Conservation (phyloP, 805 yeast species). For the Sugiyamaella valdiviana region DNA sequence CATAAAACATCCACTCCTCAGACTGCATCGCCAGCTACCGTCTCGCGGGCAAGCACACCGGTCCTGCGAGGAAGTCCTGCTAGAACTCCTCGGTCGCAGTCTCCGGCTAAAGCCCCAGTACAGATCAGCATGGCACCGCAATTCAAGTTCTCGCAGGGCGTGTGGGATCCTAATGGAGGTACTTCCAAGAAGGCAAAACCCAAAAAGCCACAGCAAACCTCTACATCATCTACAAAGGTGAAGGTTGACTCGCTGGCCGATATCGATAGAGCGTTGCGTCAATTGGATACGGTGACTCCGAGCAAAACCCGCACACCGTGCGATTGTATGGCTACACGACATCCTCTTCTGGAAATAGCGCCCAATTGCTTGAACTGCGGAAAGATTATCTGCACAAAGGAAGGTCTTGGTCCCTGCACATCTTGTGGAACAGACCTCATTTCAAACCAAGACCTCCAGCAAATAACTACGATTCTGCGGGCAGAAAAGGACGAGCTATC, state of each 20-base stretch:
- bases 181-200: slow-evolving; percentile 3
- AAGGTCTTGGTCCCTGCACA: slow-evolving; percentile 87
- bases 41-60: background rate
- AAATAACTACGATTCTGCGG: slow-evolving; percentile 48
- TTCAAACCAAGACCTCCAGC: slow-evolving; percentile 51
- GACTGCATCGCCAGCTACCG: background rate
- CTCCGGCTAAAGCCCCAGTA: background rate
- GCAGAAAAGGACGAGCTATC: slow-evolving; percentile 45
- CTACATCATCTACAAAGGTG: slow-evolving; percentile 27
- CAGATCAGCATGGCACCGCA: slow-evolving; percentile 1
- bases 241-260: slow-evolving; percentile 52
- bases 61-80: background rate
- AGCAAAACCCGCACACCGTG: slow-evolving; percentile 42
- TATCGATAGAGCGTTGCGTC: slow-evolving; percentile 54
- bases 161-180: slow-evolving; percentile 8
- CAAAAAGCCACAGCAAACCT: background rate
- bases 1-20: background rate
- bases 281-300: slow-evolving; percentile 40
- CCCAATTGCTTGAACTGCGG: slow-evolving; percentile 96
- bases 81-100: background rate
- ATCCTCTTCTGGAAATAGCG: slow-evolving; percentile 80
- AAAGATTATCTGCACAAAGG: slow-evolving; percentile 81
- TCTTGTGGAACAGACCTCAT: slow-evolving; percentile 69
- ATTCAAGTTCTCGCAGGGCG: slow-evolving; percentile 14
- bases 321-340: slow-evolving; percentile 80